A percentile compares a stretch with the other conserved stretches of the same genome.
Evolutionary conservation across 495 filamentous ascomycete species (phyloP).

Genomic region (Bacidia gigantensis): DNA sequence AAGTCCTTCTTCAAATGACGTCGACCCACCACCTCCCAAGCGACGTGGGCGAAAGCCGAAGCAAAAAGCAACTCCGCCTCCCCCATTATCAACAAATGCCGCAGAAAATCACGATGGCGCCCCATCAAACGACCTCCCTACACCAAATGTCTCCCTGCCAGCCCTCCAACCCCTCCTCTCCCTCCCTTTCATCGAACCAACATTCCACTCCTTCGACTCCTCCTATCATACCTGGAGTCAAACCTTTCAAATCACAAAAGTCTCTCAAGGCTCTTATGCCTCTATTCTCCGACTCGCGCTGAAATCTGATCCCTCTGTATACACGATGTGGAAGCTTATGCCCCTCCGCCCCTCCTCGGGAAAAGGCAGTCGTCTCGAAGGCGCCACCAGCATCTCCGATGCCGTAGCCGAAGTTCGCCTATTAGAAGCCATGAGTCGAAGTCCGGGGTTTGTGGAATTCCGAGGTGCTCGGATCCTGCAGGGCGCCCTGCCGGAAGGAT

Average conservation of each 20-base stretch:
- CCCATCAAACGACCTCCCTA: not conserved
- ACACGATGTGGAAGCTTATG: slow-evolving; percentile 37
- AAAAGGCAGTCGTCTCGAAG: slow-evolving; percentile 26
- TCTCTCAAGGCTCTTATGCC: slow-evolving; percentile 40
- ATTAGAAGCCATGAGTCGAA: slow-evolving; percentile 58
- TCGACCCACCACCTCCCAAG: no score
- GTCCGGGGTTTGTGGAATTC: slow-evolving; percentile 89
- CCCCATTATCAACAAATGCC: not conserved
- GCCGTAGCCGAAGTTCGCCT: slow-evolving; percentile 58
- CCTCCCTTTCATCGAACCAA: slow-evolving; percentile 1
- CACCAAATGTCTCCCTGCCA: not conserved
- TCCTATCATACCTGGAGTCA: slow-evolving; percentile 5
- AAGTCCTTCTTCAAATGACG: no score
- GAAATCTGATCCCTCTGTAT: slow-evolving; percentile 26
- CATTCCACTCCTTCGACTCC: slow-evolving; percentile 1
- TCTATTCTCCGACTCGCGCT: slow-evolving; percentile 36
- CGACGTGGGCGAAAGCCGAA: not conserved
- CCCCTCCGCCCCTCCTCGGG: slow-evolving; percentile 33
- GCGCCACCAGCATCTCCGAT: slow-evolving; percentile 36
- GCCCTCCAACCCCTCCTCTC: slow-evolving; percentile 2
- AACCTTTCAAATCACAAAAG: slow-evolving; percentile 30
- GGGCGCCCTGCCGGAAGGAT: slow-evolving; percentile 48
- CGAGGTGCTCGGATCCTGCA: slow-evolving; percentile 60
- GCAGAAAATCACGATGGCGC: not conserved
- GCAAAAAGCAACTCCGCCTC: no score